Percentiles rank a stretch among this genome's conserved stretches.
These are phyloP conservation scores for Leccinum subrobustum DNA, from an alignment of 1,284 basidiomycete species.

Conservation along the genomic window DNA sequence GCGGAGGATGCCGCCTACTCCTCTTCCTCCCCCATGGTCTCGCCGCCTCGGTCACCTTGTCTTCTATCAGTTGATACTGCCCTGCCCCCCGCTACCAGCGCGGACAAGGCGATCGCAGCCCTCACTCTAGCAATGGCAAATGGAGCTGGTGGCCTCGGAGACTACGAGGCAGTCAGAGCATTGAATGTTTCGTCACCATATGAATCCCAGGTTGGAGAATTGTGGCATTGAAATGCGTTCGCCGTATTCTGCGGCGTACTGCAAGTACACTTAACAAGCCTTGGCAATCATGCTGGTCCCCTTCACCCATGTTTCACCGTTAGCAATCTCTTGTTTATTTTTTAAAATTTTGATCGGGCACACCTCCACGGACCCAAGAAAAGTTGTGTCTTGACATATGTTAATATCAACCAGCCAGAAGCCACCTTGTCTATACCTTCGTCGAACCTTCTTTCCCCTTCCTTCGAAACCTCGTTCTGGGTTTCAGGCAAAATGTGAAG, in stretches of 20 bases:
- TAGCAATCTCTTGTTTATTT: conserved; percentile 32
- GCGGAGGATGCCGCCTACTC: conserved; percentile 6
- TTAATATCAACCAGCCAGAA: conserved; percentile 30
- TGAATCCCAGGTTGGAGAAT: conserved; percentile 54
- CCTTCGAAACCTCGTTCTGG: conserved; percentile 5
- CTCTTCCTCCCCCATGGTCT: conserved; percentile 9
- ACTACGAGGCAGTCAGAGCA: conserved; percentile 55
- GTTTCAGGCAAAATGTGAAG: conserved; percentile 20
- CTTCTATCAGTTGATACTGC: conserved; percentile 8
- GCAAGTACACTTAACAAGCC: conserved; percentile 1
- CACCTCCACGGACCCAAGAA: conserved; percentile 23
- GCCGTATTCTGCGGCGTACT: background rate
- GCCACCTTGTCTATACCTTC: conserved; percentile 28
- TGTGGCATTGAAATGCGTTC: conserved; percentile 52
- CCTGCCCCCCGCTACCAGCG: conserved; percentile 37
- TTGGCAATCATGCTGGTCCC: background rate
- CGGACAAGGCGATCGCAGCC: conserved; percentile 62
- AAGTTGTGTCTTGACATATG: conserved; percentile 13
- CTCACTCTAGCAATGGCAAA: conserved; percentile 64
- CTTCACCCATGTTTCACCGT: conserved; percentile 4
- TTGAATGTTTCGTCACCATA: conserved; percentile 39
- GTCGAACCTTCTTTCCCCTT: conserved; percentile 10
- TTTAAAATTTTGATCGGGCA: conserved; percentile 19
- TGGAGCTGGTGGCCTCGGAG: conserved; percentile 64
- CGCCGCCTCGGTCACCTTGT: conserved; percentile 15